Base-by-base conservation (phyloP, 306 rosid genomes). In the Acmispon strigosus region DNA sequence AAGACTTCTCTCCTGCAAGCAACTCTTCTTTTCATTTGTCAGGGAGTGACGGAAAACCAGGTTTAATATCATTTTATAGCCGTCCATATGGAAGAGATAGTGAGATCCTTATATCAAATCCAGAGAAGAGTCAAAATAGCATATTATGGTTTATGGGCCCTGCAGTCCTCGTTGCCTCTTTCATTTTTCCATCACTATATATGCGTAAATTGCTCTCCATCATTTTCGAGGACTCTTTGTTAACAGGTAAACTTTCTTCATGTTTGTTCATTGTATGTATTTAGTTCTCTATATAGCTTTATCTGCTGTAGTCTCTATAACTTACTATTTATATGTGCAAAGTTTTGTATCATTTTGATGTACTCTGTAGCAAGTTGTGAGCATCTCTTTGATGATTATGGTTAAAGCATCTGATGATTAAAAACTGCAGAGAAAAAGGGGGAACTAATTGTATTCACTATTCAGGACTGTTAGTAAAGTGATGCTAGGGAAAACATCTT, bases 141-240 rank as follows among this genome's bases (percentile, higher is more conserved):
- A 64, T 89, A 54, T 78, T 94, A 42, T 94, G 99, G 97, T 84
- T 91, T 69, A 27, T 83, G 7, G 97, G 97, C 62, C 99, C 99
- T 29, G 84, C 96, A 16, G 83, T 94, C 64, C 97, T 94, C 17
- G 96, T 94, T 56, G 90, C 97, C 63, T 94, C 99, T 55, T 94
- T 94, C 85, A 82, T 94, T 76, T 89, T 91, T 75, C 99, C 99
- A 19, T 91, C 99, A 1, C 95, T 94, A 15, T 91, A 94, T 82
- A 66, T 94, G 74, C 96, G 97, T 41, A 84, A 80, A 87, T 63
- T 89, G 42, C 88, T 94, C 16, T 89, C 95, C 56, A 73, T 83
- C 63, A 50, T 94, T 74, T 94, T 91, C 80, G 99, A 94, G 87
- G 99, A 94, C 84, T 94, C 99, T 37, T 74, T 94, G 83, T 78